Base-by-base conservation (phyloP, 225 moss, liverwort and hornwort genomes). In the Physcomitrium patens region DNA sequence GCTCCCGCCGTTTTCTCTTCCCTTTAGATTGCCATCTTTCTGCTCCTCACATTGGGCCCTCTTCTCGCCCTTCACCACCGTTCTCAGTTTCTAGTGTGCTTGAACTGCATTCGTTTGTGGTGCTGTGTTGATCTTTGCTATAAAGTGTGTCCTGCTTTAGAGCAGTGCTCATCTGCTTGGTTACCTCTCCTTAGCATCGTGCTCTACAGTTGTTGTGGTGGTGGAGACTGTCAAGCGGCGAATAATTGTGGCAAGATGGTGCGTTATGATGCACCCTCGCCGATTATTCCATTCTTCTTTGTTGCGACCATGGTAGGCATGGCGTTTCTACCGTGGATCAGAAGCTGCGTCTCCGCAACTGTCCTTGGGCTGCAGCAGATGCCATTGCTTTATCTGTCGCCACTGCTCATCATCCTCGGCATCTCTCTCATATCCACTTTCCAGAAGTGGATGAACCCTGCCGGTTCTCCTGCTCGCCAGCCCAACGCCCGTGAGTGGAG, bases 311-410 rank as follows among this genome's bases (percentile, higher is more conserved):
- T 84, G 81, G 54, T 81, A 47, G 73, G 51, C 73, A 79, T 84
- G 87, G 87, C 79, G 15, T 5, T 68, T 0, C 51, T 84, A 13
- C 87, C 87, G 7, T 84, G 81, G 87, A 66, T 84, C 0, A 43
- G 4, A 41, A 28, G 74, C 15, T 81, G 81, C 60, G 1, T 56
- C 0, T n/a, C 62, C 0, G 76, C 76, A 0, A 0, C 79, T 26
- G 0, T 70, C 0, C 5, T 17, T 0, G 79, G 84, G 0, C 51
- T 82, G 3, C 81, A 81, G 42, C 84, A 87, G 73, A 70, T 84
- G 42, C 73, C 49, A 7, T 51, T 66, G 0, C 78, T 81, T 53
- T 76, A 43, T 42, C 63, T 87, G 61, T 73, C 79, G 73, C 87
- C 87, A 0, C 3, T 87, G 63, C 3, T 81, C 10, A 81, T 84